A percentile compares a stretch with the other conserved stretches of the same genome.
Evolutionary conservation across 169 alveolate genomes (phyloP).

Genomic region (Eimeria sp.): DNA sequence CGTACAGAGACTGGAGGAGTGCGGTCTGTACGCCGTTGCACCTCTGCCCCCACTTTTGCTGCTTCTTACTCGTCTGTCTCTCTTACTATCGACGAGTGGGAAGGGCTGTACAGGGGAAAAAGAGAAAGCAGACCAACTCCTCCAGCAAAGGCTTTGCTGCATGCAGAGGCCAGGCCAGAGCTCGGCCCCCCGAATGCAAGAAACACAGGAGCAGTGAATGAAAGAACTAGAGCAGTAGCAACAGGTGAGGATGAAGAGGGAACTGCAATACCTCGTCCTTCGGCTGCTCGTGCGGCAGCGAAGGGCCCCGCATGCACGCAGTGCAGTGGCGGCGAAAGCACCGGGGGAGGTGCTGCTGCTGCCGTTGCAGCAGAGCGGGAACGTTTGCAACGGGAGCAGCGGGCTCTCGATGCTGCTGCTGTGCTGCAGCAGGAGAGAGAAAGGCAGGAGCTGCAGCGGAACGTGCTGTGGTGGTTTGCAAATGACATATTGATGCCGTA

Average conservation of each 20-base stretch:
- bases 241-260: neutral
- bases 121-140: neutral
- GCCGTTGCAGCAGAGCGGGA: neutral
- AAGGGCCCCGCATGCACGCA: neutral
- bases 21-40: slow-evolving; percentile 15
- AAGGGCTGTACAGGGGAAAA: neutral
- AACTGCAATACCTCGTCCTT: neutral
- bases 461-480: slow-evolving; percentile 46
- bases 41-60: slow-evolving; percentile 31
- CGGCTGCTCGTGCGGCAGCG: neutral
- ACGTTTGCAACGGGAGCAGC: neutral
- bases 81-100: neutral
- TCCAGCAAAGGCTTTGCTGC: neutral
- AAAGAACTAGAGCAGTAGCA: neutral
- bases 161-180: slow-evolving; percentile 11
- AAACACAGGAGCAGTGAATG: neutral
- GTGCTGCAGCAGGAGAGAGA: slow-evolving; percentile 55
- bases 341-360: neutral
- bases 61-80: neutral
- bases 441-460: slow-evolving; percentile 40
- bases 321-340: neutral
- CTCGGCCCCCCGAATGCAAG: neutral
- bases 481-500: slow-evolving; percentile 38
- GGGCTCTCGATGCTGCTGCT: slow-evolving; percentile 26
- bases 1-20: neutral